Base-by-base conservation (phyloP, 306 rosid genomes). In the Cicer yamashitae region DNA sequence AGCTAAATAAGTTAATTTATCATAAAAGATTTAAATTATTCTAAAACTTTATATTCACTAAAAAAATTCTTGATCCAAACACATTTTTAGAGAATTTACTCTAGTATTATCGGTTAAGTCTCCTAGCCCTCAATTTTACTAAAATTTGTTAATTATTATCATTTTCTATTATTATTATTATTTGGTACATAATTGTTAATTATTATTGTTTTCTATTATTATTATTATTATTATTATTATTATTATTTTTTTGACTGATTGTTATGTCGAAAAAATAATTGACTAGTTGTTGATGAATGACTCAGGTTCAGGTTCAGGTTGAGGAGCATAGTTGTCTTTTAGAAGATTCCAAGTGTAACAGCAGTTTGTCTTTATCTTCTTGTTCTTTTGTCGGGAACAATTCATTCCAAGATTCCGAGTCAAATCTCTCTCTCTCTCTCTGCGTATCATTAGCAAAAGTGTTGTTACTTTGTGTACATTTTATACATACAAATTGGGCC, bases 261-360 rank as follows among this genome's bases (percentile, higher is more conserved):
- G 39, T 58, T 58, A 3, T 25, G 14, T 22, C 7, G 5, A 57
- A 2, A 7, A 57, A 57, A 57, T 58, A 58, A 22, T 58, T 25
- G 14, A 58, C 8, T 58, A 39, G 40, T 57, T 57, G 64, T 58
- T 58, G 64, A 2, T 51, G 57, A 25, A 2, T 51, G 57, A 25
- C 11, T 3, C 2, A 22, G 2, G 14, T 58, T 14, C 64, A 2
- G 15, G 64, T 58, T 58, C 14, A 25, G 15, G 64, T 58, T 58
- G 8, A 25, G 53, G 57, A 44, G 34, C 34, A 25, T 25, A 25
- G 34, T 77, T 79, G 45, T 69, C 64, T 79, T 53, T 77, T 30
- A 48, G 82, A 88, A 80, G 84, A 86, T 84, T 88, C 86, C 85
- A 73, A 64, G 45, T 46, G 68, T 65, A 66, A 59, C 77, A 41